phyloP scores from a whole-genome alignment of 805 yeast genomes.

The Candida ortonii region DNA sequence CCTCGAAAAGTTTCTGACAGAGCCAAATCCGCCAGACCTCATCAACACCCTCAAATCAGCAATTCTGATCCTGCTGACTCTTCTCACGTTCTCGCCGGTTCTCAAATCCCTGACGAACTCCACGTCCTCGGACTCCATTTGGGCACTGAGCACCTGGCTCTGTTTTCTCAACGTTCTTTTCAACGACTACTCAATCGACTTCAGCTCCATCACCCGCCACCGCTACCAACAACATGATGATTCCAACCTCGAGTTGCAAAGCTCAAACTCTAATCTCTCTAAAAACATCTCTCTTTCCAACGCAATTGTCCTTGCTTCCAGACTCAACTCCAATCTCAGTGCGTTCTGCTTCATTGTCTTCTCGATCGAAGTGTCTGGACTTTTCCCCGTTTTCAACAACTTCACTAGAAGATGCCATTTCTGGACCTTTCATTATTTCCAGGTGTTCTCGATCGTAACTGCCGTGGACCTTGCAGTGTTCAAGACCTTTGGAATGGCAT shows the following conservation, averaged over 20 bases:
- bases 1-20: conserved; percentile 24
- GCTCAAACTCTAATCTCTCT: conserved; percentile 54
- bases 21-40: conserved; percentile 29
- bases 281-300: conserved; percentile 83
- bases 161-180: conserved; percentile 63
- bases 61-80: conserved; percentile 61
- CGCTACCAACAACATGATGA: conserved; percentile 12
- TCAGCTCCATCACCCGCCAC: conserved; percentile 22
- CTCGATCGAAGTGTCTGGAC: conserved; percentile 65
- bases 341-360: conserved; percentile 84
- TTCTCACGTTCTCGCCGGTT: conserved; percentile 84
- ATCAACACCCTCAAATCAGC: conserved; percentile 57
- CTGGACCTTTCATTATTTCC: conserved; percentile 32
- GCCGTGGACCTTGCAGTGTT: conserved; percentile 35
- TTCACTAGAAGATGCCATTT: conserved; percentile 47
- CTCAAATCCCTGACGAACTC: conserved; percentile 83
- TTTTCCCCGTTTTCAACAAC: conserved; percentile 68
- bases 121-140: conserved; percentile 89
- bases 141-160: conserved; percentile 86
- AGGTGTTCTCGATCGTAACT: conserved; percentile 27
- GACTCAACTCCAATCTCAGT: conserved; percentile 66
- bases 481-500: conserved; percentile 39
- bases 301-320: conserved; percentile 87
- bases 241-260: conserved; percentile 20
- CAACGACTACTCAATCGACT: conserved; percentile 63